These are phyloP conservation scores for Penicillium vulpinum DNA, from an alignment of 2,329 filamentous ascomycete species.

Conservation along the genomic window DNA sequence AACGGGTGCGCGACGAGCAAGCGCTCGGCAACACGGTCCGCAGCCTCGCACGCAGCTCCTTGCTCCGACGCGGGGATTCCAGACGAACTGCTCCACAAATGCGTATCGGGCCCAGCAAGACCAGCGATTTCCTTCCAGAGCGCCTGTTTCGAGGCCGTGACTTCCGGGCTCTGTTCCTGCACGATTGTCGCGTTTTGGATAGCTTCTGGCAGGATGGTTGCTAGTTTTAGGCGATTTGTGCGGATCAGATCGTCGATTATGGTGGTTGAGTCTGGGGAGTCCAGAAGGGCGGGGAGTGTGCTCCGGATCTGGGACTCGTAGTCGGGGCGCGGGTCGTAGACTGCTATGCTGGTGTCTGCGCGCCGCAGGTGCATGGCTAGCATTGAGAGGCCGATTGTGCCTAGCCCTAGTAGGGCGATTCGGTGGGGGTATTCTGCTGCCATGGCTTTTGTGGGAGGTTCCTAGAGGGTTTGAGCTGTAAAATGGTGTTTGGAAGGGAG, in stretches of 20 bases:
- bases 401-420: conserved; percentile 41
- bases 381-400: conserved; percentile 57
- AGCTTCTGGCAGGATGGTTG: conserved; percentile 40
- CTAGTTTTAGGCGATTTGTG: conserved; percentile 38
- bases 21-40: conserved; percentile 44
- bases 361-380: conserved; percentile 54
- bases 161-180: conserved; percentile 62
- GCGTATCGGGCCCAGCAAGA: conserved; percentile 44
- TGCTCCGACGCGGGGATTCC: conserved; percentile 59
- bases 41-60: conserved; percentile 2
- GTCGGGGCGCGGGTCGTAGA: conserved; percentile 54
- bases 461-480: not conserved
- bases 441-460: conserved; percentile 6
- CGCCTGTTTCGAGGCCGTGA: conserved; percentile 51
- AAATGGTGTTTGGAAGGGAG: not conserved
- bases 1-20: conserved; percentile 62
- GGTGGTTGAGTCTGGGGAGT: conserved; percentile 1
- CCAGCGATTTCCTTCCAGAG: conserved; percentile 55
- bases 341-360: conserved; percentile 42
- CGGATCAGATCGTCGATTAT: conserved; percentile 26
- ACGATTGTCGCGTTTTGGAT: conserved; percentile 53
- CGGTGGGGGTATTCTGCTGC: conserved; percentile 17
- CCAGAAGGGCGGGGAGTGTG: conserved; percentile 48
- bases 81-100: conserved; percentile 60
- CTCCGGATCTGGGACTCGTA: conserved; percentile 46